Evolutionary conservation across 1,284 basidiomycete species (phyloP).

Genomic region (Ceratobasidium papillatum): DNA sequence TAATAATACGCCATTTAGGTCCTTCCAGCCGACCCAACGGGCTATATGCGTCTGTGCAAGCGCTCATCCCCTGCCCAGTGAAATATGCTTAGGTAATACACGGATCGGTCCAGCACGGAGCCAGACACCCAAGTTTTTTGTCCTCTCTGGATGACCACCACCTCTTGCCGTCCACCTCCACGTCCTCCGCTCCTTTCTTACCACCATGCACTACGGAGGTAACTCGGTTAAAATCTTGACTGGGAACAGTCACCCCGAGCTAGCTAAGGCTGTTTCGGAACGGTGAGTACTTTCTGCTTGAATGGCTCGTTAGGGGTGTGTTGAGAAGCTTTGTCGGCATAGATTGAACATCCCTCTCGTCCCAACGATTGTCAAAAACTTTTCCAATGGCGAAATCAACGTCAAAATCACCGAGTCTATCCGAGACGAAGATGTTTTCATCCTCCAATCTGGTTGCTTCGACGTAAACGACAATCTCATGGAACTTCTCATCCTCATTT

Average conservation of each 20-base stretch:
- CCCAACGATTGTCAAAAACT: conserved; percentile 91
- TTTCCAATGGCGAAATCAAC: conserved; percentile 94
- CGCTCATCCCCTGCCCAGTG: neutral
- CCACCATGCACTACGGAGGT: conserved; percentile 78
- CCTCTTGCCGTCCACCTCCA: neutral
- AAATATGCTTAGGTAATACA: conserved; percentile 12
- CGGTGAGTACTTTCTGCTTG: conserved; percentile 71
- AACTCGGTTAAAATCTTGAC: conserved; percentile 94
- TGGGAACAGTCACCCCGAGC: conserved; percentile 98
- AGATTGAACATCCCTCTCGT: conserved; percentile 93
- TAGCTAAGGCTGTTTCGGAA: conserved; percentile 92
- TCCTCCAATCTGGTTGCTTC: conserved; percentile 84
- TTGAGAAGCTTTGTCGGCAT: conserved; percentile 41
- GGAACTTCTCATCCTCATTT: conserved; percentile 90
- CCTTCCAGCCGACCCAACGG: neutral
- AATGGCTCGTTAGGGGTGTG: neutral
- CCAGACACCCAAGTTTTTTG: conserved; percentile 15
- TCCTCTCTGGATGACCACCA: conserved; percentile 23
- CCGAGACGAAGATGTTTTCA: conserved; percentile 97
- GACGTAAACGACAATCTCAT: conserved; percentile 88
- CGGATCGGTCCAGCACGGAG: conserved; percentile 17
- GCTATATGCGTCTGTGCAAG: neutral
- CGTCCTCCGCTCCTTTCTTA: neutral
- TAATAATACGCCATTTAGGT: neutral
- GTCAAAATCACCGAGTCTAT: conserved; percentile 94